Percentiles rank a stretch among this genome's conserved stretches.
Evolutionary conservation across 169 alveolate genomes (phyloP).

Genomic region (Eimeria nieschulzi): DNA sequence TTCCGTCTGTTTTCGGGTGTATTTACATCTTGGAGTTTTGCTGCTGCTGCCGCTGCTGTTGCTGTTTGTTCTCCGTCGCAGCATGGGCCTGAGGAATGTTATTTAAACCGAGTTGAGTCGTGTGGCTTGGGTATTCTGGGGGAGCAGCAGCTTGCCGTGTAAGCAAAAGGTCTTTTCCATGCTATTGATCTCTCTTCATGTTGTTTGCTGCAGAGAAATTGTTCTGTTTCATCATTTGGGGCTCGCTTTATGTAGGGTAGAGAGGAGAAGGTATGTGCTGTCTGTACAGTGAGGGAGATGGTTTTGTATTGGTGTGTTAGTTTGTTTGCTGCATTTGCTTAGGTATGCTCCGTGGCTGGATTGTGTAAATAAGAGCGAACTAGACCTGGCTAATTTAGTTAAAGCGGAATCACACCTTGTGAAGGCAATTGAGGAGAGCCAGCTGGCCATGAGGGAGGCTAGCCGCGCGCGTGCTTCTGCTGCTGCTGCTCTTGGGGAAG

Average conservation of each 20-base stretch:
- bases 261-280: too few relatives aligned
- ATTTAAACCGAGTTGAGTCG: slow-evolving; percentile 45
- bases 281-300: not conserved
- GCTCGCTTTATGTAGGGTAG: too few relatives aligned
- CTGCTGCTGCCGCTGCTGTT: not conserved
- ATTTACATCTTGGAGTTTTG: too few relatives aligned
- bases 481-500: slow-evolving; percentile 21
- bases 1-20: not conserved
- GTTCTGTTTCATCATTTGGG: too few relatives aligned
- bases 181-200: too few relatives aligned
- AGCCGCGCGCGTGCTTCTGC: slow-evolving; percentile 18
- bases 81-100: slow-evolving; percentile 58
- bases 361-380: slow-evolving; percentile 34
- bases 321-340: not conserved
- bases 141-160: slow-evolving; percentile 18
- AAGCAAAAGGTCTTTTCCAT: too few relatives aligned
- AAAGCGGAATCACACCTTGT: slow-evolving; percentile 30
- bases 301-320: not conserved
- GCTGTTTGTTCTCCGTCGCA: not conserved
- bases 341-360: slow-evolving; percentile 52
- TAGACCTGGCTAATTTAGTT: slow-evolving; percentile 10
- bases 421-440: slow-evolving; percentile 36
- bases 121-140: slow-evolving; percentile 25
- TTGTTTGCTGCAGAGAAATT: too few relatives aligned
- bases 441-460: slow-evolving; percentile 37